These are phyloP conservation scores for Adansonia rubrostipa DNA, from an alignment of 441 rosid species.

Conservation along the genomic window DNA sequence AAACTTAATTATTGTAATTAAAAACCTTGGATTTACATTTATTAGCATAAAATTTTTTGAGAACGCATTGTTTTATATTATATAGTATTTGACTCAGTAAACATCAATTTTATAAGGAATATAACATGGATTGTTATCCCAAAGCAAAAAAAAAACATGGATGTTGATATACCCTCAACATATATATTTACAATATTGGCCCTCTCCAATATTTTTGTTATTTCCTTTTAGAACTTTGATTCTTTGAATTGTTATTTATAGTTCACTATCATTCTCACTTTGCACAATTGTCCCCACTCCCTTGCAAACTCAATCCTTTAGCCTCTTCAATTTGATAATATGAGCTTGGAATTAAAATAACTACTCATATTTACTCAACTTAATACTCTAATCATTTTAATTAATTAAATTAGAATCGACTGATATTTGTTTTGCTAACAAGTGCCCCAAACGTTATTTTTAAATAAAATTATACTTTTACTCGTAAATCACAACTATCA, in stretches of 20 bases:
- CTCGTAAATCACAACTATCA: not conserved
- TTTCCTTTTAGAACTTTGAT: not conserved
- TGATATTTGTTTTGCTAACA: not conserved
- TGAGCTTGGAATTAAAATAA: not conserved
- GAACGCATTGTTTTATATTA: not conserved
- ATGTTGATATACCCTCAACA: too few species aligned
- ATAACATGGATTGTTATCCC: too few species aligned
- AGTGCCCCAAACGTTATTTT: not conserved
- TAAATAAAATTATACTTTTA: not conserved
- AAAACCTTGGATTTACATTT: not conserved
- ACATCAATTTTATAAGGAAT: not conserved
- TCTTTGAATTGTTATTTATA: not conserved
- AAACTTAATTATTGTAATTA: not conserved
- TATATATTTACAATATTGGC: not conserved
- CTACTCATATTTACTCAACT: not conserved
- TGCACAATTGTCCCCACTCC: not conserved
- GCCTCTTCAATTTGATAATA: not conserved
- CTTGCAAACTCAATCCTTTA: not conserved
- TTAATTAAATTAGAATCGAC: too few species aligned
- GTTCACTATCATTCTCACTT: not conserved
- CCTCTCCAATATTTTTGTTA: not conserved
- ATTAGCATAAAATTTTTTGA: not conserved
- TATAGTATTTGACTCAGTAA: not conserved
- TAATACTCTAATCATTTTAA: too few species aligned
- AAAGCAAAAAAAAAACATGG: too few species aligned